Base-by-base conservation (phyloP, 768 basidiomycete species). In the Amanita polypyramis region DNA sequence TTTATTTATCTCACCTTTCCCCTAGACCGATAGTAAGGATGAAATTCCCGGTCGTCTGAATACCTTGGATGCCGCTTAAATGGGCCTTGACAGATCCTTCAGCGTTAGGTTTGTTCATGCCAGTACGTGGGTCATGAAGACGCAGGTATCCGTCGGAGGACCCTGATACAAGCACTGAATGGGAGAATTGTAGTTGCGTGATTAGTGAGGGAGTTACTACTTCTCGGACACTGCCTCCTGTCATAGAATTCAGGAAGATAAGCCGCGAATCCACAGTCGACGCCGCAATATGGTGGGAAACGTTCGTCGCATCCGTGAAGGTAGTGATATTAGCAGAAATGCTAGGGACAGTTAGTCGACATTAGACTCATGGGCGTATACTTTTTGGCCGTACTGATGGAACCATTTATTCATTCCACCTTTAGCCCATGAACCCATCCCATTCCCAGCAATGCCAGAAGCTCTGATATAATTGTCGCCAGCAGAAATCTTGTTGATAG, bases 1-100 rank as follows among this genome's bases (percentile, higher is more conserved):
- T 27, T 4, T 48, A n/a, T 42, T 5, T 43, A 35, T 29, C 29
- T 37, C 51, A 91, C 93, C 90, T 82, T 65, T 89, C 73, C 2
- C 85, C 84, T 65, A 84, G 84, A 10, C 94, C 94, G 55, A 92
- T 88, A 5, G 88, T 90, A 57, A 86, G 89, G 33, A 87, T 74
- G 54, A 82, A 77, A 63, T 90, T 86, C 2, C 88, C 90, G 35
- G 77, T 74, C 0, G 75, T 75, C 55, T 91, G 85, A 19, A 96
- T 71, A 20, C 87, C 91, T 65, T 83, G 82, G 20, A 96, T 72
- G 4, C 89, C 89, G 45, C 82, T 80, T 19, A 74, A 70, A 65
- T 98, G 94, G 0, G 92, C 91, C 56, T 79, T 80, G 15, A 88
- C 74, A 6, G 75, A 67, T 53, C 65, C 70, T 57, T 83, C 79